phyloP scores from a whole-genome alignment of 1,284 basidiomycete species.

The Moniliophthora roreri region DNA sequence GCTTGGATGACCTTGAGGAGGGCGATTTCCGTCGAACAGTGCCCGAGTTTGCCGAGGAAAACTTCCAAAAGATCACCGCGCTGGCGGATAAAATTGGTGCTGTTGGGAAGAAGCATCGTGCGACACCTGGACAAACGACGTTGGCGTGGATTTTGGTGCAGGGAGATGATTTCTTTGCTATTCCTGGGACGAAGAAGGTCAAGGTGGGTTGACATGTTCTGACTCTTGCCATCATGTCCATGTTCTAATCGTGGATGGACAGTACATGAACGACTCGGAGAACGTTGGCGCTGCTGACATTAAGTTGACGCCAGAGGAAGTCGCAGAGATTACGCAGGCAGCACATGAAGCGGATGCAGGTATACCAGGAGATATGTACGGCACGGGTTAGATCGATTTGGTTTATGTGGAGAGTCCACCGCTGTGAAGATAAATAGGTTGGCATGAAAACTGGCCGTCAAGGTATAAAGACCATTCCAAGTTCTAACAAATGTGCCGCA shows the following conservation, averaged over 20 bases:
- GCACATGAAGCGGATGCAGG: constrained; percentile 12
- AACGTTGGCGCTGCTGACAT: constrained; percentile 16
- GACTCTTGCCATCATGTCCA: too few species aligned
- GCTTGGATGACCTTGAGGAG: constrained; percentile 48
- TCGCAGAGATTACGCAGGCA: constrained; percentile 14
- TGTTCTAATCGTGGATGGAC: not conserved
- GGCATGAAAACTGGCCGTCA: too few species aligned
- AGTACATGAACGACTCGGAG: constrained; percentile 23
- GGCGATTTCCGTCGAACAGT: constrained; percentile 42
- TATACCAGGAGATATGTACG: not conserved
- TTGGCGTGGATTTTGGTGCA: constrained; percentile 48
- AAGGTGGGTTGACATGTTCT: constrained; percentile 10
- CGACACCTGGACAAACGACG: constrained; percentile 40
- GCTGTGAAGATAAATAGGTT: not conserved
- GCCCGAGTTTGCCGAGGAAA: constrained; percentile 36
- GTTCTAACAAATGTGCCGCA: too few species aligned
- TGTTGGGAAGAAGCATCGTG: constrained; percentile 32
- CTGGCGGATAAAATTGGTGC: constrained; percentile 35
- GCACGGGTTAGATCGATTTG: not conserved
- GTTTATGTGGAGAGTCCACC: not conserved
- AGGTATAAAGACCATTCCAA: too few species aligned
- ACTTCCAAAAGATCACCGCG: constrained; percentile 42
- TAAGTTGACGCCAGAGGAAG: constrained; percentile 14
- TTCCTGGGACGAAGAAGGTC: constrained; percentile 35
- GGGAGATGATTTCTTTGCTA: constrained; percentile 39